Evolutionary conservation across 129 eudicot genomes (phyloP).

Genomic region (Apium graveolens): DNA sequence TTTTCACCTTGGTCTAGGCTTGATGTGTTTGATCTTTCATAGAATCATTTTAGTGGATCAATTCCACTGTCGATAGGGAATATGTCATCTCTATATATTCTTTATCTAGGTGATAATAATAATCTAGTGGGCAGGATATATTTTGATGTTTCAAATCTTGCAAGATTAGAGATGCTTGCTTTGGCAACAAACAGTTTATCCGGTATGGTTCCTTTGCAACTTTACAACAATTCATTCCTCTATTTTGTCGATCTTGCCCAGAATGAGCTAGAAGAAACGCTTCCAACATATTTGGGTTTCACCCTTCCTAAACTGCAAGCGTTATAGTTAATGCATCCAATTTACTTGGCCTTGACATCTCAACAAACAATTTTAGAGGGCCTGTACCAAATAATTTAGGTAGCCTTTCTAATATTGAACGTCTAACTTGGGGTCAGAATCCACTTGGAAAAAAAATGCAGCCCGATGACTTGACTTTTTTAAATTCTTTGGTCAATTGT

Average conservation of each 20-base stretch:
- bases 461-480: too few relatives aligned
- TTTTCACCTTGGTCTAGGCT: too few relatives aligned
- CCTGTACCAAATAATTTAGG: constrained; percentile 11
- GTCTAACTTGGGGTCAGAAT: neutral
- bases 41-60: too few relatives aligned
- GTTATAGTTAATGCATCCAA: neutral
- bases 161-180: neutral
- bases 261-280: neutral
- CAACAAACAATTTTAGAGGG: neutral
- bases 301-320: constrained; percentile 1
- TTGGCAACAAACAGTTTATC: neutral
- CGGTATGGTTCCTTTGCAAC: neutral
- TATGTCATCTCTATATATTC: too few relatives aligned
- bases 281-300: constrained; percentile 4
- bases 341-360: neutral
- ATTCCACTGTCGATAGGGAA: too few relatives aligned
- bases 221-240: constrained; percentile 1
- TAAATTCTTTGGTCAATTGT: too few relatives aligned
- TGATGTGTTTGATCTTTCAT: too few relatives aligned
- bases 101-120: too few relatives aligned
- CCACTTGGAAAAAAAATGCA: too few relatives aligned
- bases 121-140: neutral
- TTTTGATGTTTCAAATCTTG: neutral
- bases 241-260: rapidly evolving
- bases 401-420: neutral